These are phyloP conservation scores for Botrytis paeoniae DNA, from an alignment of 2,329 filamentous ascomycete species.

Conservation along the genomic window DNA sequence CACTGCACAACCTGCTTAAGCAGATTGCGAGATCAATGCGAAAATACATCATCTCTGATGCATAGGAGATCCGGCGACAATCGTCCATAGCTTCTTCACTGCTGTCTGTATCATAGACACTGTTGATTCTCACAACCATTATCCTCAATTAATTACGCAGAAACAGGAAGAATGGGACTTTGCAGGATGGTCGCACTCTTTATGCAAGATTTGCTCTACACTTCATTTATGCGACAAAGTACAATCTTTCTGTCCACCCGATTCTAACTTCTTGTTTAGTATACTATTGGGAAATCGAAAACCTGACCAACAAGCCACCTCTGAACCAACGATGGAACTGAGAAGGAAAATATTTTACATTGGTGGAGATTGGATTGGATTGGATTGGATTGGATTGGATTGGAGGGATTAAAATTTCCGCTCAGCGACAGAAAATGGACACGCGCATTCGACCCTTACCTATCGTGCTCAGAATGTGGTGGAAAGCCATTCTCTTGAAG, in stretches of 20 bases:
- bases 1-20: not conserved
- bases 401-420: not conserved
- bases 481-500: accelerated
- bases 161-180: not conserved
- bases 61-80: not conserved
- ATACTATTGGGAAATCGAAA: not conserved
- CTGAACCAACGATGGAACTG: not conserved
- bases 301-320: not conserved
- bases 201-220: not conserved
- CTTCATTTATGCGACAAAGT: not conserved
- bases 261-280: not conserved
- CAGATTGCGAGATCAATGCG: not conserved
- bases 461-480: not conserved
- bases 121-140: not conserved
- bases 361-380: not conserved
- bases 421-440: not conserved
- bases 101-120: not conserved
- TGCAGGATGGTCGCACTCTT: no score
- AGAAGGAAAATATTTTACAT: not conserved
- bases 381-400: not conserved
- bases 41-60: not conserved
- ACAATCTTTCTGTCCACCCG: not conserved
- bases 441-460: not conserved
- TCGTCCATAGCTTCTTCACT: no score
- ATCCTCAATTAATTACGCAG: not conserved